Base-by-base conservation (phyloP, 2,329 filamentous ascomycete genomes). In the Botrytis tulipae region DNA sequence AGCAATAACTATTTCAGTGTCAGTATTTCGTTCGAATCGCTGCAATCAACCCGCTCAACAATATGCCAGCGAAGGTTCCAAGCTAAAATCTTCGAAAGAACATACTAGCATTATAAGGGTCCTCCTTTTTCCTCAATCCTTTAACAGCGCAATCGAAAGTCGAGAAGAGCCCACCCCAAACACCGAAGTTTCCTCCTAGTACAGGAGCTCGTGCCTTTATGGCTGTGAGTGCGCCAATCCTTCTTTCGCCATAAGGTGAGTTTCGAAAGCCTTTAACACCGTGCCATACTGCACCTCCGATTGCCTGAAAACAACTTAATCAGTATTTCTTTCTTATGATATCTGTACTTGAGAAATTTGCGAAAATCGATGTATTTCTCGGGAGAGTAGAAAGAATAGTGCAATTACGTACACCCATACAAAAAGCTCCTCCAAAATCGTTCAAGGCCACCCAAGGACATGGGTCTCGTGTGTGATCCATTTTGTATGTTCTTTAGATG, bases 111-210 rank as follows among this genome's bases (percentile, higher is more conserved):
- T 98, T 98, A 86, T 94, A 98, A 22, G 96, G 94, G 82, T 98
- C 96, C 84, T 99, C 96, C 91, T 98, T 98, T 87, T 96, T 93
- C 77, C 94, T 87, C 73, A 95, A 86, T 73, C 95, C 95, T 87
- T 98, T 99, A 76, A 98, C 93, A 35, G 95, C 93, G 86, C 96
- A 99, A 85, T 99, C 96, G 81, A 95, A 98, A 75, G 94, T 97
- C 79, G 91, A 94, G 87, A 98, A 98, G 73, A 98, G 86, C 78
- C 96, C 96, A 82, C 96, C 95, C 95, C 96, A 98, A 73, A 97
- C 94, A 80, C 95, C 95, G 80, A 98, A 99, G 87, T 99, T 99
- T 80, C 96, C 96, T 81, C 96, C 96, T 66, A 98, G 89, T 48
- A 98, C 95, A 3, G 96, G 96, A 60, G 96, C 96, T 82, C 96